These are phyloP conservation scores for Cinnamomum chago DNA, from an alignment of 164 flowering plant species.

Conservation along the genomic window DNA sequence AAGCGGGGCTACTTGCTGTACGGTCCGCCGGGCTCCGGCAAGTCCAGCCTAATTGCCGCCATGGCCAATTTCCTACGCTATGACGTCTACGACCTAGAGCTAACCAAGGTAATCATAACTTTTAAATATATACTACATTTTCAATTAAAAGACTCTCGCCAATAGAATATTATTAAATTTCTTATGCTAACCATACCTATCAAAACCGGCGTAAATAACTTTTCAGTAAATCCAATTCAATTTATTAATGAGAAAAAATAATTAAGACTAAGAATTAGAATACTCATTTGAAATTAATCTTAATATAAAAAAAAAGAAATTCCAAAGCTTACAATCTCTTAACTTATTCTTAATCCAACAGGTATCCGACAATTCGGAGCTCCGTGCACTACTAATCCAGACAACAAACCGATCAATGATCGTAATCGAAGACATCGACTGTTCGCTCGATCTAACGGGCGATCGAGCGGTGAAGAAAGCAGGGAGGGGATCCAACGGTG, in stretches of 20 bases:
- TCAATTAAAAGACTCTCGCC: no score
- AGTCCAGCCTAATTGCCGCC: conserved; percentile 68
- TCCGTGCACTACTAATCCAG: conserved; percentile 44
- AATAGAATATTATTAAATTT: no score
- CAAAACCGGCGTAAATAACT: no score
- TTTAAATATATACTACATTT: no score
- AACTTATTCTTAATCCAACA: no score
- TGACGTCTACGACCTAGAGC: conserved; percentile 66
- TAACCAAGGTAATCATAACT: conserved; percentile 24
- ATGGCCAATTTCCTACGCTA: conserved; percentile 62
- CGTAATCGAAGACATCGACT: conserved; percentile 75
- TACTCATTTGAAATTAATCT: no score
- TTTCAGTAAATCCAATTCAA: no score
- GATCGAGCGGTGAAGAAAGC: conserved; percentile 18
- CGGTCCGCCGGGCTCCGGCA: conserved; percentile 65
- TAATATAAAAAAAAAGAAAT: no score
- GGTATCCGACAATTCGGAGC: conserved; percentile 53
- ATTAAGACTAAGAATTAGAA: no score
- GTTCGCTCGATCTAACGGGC: conserved; percentile 52
- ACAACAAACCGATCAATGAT: conserved; percentile 57
- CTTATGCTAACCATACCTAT: no score
- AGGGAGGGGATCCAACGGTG: not conserved
- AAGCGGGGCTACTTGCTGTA: conserved; percentile 61
- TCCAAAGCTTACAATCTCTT: no score
- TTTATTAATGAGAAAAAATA: no score